phyloP scores from a whole-genome alignment of 805 yeast species.

The Saturnispora kantuleensis region DNA sequence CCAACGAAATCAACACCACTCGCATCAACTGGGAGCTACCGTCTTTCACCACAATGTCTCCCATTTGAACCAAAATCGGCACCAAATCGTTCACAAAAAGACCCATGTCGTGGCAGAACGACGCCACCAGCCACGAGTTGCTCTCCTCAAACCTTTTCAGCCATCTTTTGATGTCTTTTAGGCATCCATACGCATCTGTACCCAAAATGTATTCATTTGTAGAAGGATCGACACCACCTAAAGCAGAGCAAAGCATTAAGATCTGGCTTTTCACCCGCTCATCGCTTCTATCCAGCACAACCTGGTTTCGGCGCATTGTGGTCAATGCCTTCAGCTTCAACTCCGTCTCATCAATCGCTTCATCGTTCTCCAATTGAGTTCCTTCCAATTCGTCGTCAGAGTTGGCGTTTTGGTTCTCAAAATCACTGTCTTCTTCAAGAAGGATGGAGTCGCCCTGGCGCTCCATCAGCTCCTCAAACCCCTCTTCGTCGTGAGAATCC shows the following conservation, averaged over 20 bases:
- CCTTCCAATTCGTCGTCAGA: not conserved
- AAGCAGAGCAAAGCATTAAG: conserved; percentile 71
- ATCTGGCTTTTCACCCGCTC: conserved; percentile 57
- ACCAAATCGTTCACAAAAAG: conserved; percentile 64
- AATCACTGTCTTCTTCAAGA: conserved; percentile 1
- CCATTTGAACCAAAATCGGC: conserved; percentile 54
- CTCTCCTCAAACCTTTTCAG: conserved; percentile 73
- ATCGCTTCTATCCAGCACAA: conserved; percentile 16
- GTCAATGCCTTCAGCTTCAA: not conserved
- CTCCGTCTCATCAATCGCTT: conserved; percentile 1
- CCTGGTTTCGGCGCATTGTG: not conserved
- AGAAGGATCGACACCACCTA: conserved; percentile 80
- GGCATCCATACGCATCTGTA: conserved; percentile 77
- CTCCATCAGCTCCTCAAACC: conserved; percentile 14
- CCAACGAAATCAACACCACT: conserved; percentile 31
- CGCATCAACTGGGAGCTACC: not conserved
- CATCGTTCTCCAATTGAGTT: conserved; percentile 3
- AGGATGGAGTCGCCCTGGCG: conserved; percentile 7
- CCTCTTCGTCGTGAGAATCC: conserved; percentile 12
- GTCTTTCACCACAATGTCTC: conserved; percentile 1
- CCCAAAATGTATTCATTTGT: conserved; percentile 57
- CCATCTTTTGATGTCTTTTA: conserved; percentile 86
- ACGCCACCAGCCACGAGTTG: conserved; percentile 68
- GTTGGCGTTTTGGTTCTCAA: not conserved
- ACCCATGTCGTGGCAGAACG: conserved; percentile 76